Conservation (phyloP, 2,329 filamentous ascomycete genomes). For the Bertia moriformis region DNA sequence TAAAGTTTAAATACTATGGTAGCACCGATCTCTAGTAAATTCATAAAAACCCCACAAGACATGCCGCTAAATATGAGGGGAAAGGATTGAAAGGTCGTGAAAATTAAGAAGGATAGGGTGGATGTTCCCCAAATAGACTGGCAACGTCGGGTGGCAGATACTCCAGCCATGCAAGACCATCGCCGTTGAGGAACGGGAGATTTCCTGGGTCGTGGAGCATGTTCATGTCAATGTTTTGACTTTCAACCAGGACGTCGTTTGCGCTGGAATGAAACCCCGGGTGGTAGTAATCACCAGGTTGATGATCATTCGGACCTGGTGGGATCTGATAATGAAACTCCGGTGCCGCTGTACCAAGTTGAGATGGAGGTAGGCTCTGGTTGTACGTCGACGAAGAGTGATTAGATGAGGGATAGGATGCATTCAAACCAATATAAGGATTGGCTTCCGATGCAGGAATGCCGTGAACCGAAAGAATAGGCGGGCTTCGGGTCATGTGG, state of each 20-base stretch:
- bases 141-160: conserved; percentile 38
- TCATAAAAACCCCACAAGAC: no score
- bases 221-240: conserved; percentile 45
- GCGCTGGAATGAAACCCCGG: not conserved
- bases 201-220: conserved; percentile 14
- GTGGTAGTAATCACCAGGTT: not conserved
- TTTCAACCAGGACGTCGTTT: conserved; percentile 35
- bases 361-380: not conserved
- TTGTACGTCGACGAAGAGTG: not conserved
- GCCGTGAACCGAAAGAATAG: no score
- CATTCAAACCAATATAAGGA: not conserved
- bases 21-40: no score
- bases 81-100: no score
- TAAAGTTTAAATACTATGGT: no score
- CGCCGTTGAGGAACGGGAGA: conserved; percentile 18
- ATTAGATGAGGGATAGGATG: not conserved
- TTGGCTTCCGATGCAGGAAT: not conserved
- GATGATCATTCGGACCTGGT: not conserved
- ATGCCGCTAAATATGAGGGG: no score
- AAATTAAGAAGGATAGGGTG: not conserved
- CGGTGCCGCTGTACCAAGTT: not conserved
- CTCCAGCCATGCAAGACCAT: conserved; percentile 44
- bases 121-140: conserved; percentile 14
- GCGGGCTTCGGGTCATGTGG: no score
- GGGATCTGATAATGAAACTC: not conserved